Evolutionary conservation across 78 protist species (phyloP).

Genomic region (Chrysochromulina tobinii): DNA sequence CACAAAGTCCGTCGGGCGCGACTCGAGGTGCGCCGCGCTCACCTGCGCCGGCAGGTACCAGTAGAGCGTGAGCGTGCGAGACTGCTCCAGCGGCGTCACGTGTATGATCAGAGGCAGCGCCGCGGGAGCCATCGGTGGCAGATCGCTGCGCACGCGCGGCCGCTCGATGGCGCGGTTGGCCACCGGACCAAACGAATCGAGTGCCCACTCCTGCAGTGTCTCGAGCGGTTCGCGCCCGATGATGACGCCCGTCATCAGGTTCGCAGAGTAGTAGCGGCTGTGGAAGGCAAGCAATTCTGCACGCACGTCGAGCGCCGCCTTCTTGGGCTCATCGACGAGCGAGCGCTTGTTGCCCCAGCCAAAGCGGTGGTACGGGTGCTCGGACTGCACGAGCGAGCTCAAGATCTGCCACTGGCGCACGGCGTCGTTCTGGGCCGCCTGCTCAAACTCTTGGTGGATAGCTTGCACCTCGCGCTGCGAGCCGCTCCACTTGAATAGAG

Average conservation of each 20-base stretch:
- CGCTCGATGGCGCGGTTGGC: background rate
- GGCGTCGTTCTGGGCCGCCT: background rate
- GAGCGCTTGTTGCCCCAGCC: conserved; percentile 69
- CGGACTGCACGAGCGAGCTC: background rate
- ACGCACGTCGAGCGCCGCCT: conserved; percentile 39
- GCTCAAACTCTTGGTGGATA: conserved; percentile 7
- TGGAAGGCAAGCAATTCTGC: conserved; percentile 54
- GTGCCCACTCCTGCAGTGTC: background rate
- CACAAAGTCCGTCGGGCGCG: background rate
- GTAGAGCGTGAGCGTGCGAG: background rate
- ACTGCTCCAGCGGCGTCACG: background rate
- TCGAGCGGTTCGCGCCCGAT: conserved; percentile 20
- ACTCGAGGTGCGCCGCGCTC: background rate
- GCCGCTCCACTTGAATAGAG: background rate
- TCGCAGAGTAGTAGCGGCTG: conserved; percentile 59
- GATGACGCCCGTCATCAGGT: conserved; percentile 50
- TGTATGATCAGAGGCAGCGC: background rate
- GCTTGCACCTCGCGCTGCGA: conserved; percentile 4
- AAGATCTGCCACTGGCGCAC: conserved; percentile 22
- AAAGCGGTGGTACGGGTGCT: conserved; percentile 51
- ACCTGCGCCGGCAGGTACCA: background rate
- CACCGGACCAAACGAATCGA: background rate
- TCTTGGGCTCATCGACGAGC: conserved; percentile 34
- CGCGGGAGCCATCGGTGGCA: background rate
- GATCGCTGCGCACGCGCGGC: background rate